Conservation (phyloP, 805 yeast genomes). For the Wickerhamomyces queroliae region DNA sequence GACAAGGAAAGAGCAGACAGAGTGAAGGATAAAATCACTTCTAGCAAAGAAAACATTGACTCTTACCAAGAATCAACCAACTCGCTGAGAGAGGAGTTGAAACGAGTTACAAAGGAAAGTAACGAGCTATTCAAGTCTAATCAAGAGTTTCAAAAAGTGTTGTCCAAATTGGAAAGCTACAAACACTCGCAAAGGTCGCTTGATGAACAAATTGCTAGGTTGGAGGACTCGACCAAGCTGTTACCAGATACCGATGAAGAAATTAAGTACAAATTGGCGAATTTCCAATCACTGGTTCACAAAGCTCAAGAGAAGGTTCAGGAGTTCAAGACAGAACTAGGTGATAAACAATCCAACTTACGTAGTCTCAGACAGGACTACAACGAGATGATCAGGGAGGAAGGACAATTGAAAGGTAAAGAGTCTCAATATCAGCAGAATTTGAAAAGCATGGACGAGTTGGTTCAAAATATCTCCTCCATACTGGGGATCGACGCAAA, state of each 20-base stretch:
- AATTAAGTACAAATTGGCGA: conserved; percentile 31
- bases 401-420: conserved; percentile 51
- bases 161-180: conserved; percentile 58
- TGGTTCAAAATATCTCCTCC: conserved; percentile 3
- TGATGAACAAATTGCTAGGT: conserved; percentile 44
- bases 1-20: conserved; percentile 71
- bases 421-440: conserved; percentile 28
- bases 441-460: conserved; percentile 14
- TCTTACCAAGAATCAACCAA: conserved; percentile 42
- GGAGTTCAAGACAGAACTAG: conserved; percentile 18
- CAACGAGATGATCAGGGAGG: conserved; percentile 35
- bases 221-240: conserved; percentile 39
- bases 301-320: conserved; percentile 25
- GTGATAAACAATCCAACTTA: conserved; percentile 18
- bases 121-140: conserved; percentile 65
- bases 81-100: conserved; percentile 42
- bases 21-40: conserved; percentile 41
- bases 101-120: conserved; percentile 48
- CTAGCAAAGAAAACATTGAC: conserved; percentile 38
- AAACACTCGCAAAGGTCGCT: conserved; percentile 40
- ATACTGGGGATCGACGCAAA: neutral
- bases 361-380: conserved; percentile 25
- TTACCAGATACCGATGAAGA: conserved; percentile 39
- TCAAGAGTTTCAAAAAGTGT: conserved; percentile 71
- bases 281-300: conserved; percentile 31